Conservation (phyloP, 352 stramenopile genomes). For the Phytophthora pisi region DNA sequence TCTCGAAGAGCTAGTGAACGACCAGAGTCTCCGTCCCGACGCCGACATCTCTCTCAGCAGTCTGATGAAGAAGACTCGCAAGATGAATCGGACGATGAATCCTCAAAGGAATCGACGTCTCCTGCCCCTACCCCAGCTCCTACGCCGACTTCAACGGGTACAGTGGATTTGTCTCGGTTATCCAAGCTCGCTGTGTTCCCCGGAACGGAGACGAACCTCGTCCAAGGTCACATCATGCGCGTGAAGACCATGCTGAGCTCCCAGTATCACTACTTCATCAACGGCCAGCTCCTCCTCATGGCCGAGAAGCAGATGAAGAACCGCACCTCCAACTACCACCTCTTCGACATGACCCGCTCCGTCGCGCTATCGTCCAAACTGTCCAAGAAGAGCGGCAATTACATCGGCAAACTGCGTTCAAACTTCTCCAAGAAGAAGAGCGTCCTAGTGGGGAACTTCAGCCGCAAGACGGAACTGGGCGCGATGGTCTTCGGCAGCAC, state of each 20-base stretch:
- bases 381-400: constrained; percentile 90
- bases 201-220: constrained; percentile 54
- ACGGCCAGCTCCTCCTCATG: constrained; percentile 63
- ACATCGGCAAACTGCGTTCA: constrained; percentile 85
- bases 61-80: constrained; percentile 35
- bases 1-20: constrained; percentile 9
- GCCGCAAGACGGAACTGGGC: constrained; percentile 75
- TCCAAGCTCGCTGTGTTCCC: constrained; percentile 84
- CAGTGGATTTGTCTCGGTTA: constrained; percentile 56
- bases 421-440: constrained; percentile 81
- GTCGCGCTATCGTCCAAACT: constrained; percentile 50
- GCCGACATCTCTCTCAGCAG: constrained; percentile 32
- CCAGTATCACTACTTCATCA: constrained; percentile 72
- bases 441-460: constrained; percentile 71
- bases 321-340: constrained; percentile 83
- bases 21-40: constrained; percentile 38
- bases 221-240: constrained; percentile 51
- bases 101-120: constrained; percentile 18
- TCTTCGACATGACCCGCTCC: constrained; percentile 87
- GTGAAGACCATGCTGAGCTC: constrained; percentile 64
- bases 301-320: constrained; percentile 75
- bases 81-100: constrained; percentile 67
- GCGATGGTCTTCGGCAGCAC: constrained; percentile 69
- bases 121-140: too few species aligned
- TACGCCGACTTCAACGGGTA: constrained; percentile 10